Percentiles rank a stretch among this genome's conserved stretches.
phyloP scores from a whole-genome alignment of 2,329 filamentous ascomycete genomes.

The Curvularia eragrostidis region DNA sequence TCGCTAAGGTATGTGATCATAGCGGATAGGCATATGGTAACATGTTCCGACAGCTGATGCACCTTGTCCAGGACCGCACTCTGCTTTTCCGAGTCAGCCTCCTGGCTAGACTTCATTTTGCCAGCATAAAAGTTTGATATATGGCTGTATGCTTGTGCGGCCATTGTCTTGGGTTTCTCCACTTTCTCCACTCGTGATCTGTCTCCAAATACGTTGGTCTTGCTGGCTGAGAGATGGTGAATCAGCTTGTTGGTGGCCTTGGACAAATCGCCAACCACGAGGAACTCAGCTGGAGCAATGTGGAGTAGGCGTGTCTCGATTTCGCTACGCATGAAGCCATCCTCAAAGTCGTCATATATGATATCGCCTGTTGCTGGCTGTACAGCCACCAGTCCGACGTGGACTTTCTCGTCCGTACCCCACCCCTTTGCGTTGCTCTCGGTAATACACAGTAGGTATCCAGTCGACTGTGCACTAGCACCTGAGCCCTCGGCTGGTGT shows the following conservation, averaged over 20 bases:
- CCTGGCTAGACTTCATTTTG: conserved; percentile 68
- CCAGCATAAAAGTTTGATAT: conserved; percentile 92
- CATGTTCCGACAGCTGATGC: conserved; percentile 80
- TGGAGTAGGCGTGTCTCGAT: conserved; percentile 95
- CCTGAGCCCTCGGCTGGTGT: conserved; percentile 54
- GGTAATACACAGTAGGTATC: conserved; percentile 92
- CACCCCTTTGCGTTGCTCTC: conserved; percentile 79
- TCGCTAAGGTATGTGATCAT: conserved; percentile 95
- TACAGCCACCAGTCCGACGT: conserved; percentile 90
- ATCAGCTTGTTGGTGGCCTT: conserved; percentile 92
- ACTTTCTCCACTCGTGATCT: conserved; percentile 84
- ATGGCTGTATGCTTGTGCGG: conserved; percentile 83
- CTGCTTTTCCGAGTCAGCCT: conserved; percentile 43
- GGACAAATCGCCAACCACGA: conserved; percentile 89
- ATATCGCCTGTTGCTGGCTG: conserved; percentile 96
- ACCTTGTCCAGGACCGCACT: conserved; percentile 81
- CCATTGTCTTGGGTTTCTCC: conserved; percentile 77
- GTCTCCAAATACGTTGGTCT: conserved; percentile 89
- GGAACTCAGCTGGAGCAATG: conserved; percentile 92
- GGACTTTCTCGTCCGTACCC: conserved; percentile 90
- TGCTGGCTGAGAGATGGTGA: conserved; percentile 85
- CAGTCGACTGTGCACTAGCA: conserved; percentile 67
- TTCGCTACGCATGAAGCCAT: conserved; percentile 96
- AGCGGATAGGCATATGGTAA: conserved; percentile 89
- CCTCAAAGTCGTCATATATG: conserved; percentile 93